phyloP scores from a whole-genome alignment of 306 rosid species.

The Corylus heterophylla region DNA sequence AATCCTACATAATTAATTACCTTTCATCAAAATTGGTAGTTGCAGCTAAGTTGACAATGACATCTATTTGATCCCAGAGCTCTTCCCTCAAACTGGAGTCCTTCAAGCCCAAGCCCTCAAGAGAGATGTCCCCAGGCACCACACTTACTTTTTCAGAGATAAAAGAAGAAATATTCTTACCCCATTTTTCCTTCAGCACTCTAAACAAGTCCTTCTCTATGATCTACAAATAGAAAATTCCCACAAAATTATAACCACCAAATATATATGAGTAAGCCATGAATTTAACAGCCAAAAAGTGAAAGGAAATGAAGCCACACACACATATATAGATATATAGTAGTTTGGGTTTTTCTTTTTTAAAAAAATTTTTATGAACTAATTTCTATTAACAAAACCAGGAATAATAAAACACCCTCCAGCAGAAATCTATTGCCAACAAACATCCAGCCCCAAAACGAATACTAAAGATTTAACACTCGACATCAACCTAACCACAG shows the following conservation, averaged over 20 bases:
- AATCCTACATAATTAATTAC: conserved; percentile 19
- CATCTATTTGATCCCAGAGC: conserved; percentile 46
- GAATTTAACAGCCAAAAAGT: not conserved
- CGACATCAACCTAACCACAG: no score
- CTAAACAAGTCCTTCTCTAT: conserved; percentile 66
- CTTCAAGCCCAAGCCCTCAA: conserved; percentile 51
- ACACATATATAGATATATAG: not conserved
- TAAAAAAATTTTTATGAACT: no score
- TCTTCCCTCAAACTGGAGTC: conserved; percentile 46
- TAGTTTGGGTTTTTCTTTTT: not conserved
- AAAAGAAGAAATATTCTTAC: conserved; percentile 38
- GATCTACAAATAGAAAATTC: conserved; percentile 37
- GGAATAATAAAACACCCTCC: no score
- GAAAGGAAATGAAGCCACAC: not conserved
- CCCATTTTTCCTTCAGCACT: conserved; percentile 56
- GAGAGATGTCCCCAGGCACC: conserved; percentile 65
- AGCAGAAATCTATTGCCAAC: no score
- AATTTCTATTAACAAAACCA: no score
- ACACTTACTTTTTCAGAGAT: conserved; percentile 51
- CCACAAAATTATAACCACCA: not conserved
- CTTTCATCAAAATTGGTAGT: conserved; percentile 80
- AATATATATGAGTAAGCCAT: not conserved
- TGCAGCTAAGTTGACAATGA: conserved; percentile 73
- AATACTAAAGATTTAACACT: no score
- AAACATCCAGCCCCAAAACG: no score